Evolutionary conservation across 768 basidiomycete species (phyloP).

Genomic region (Ephemerocybe angulata): DNA sequence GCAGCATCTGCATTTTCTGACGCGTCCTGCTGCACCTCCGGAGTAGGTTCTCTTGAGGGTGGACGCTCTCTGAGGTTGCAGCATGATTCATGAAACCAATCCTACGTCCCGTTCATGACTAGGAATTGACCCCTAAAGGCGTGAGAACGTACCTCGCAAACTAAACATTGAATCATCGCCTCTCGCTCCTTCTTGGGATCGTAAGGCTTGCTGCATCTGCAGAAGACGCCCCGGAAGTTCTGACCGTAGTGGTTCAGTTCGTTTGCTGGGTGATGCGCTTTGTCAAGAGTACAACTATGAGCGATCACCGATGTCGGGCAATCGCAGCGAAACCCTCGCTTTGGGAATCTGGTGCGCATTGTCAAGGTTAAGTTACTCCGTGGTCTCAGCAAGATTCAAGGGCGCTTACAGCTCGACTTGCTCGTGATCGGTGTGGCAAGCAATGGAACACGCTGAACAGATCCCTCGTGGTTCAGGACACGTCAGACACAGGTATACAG

Average conservation of each 20-base stretch:
- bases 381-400: not conserved
- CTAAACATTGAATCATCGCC: conserved; percentile 86
- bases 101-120: conserved; percentile 38
- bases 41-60: conserved; percentile 40
- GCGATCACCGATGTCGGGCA: conserved; percentile 67
- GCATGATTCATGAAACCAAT: conserved; percentile 92
- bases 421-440: conserved; percentile 84
- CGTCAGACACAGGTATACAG: conserved; percentile 77
- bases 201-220: conserved; percentile 70
- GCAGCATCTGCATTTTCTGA: conserved; percentile 39
- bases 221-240: conserved; percentile 71
- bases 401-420: conserved; percentile 67
- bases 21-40: conserved; percentile 17
- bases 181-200: conserved; percentile 71
- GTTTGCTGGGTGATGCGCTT: conserved; percentile 51
- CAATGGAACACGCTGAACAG: conserved; percentile 81
- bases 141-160: conserved; percentile 66
- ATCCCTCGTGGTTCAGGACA: conserved; percentile 67
- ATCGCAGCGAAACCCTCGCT: conserved; percentile 79
- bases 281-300: conserved; percentile 64
- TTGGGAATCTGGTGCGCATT: conserved; percentile 56
- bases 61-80: conserved; percentile 74
- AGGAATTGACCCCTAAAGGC: not conserved
- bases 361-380: conserved; percentile 8
- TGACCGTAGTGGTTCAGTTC: conserved; percentile 61